phyloP scores from a whole-genome alignment of 1,139 yeast genomes.

The Yamadazyma oceani region DNA sequence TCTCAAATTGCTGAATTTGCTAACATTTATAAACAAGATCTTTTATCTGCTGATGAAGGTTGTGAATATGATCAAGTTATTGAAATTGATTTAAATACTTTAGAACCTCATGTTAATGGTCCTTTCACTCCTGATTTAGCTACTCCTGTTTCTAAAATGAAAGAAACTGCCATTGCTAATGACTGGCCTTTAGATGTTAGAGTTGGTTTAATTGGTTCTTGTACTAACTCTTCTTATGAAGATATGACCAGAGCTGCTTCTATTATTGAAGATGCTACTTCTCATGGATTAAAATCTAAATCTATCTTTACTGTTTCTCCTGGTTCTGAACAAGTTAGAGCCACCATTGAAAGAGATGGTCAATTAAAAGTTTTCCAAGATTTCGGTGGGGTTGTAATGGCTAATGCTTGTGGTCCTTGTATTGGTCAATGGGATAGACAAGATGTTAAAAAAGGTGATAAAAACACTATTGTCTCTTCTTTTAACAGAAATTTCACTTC shows the following conservation, averaged over 20 bases:
- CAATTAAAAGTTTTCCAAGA: constrained; percentile 86
- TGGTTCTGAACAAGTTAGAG: constrained; percentile 99
- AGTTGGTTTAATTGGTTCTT: constrained; percentile 97
- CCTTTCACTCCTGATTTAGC: constrained; percentile 99
- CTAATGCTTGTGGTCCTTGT: constrained; percentile 99
- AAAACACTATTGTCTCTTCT: constrained; percentile 96
- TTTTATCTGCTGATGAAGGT: constrained; percentile 89
- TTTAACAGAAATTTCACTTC: constrained; percentile 99
- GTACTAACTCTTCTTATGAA: constrained; percentile 99
- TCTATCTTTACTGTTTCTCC: constrained; percentile 93
- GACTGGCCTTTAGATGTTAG: constrained; percentile 94
- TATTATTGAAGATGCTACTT: constrained; percentile 85
- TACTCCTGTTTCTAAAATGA: constrained; percentile 92
- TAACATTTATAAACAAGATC: constrained; percentile 67
- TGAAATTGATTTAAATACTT: constrained; percentile 90
- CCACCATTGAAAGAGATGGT: constrained; percentile 97
- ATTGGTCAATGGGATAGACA: constrained; percentile 99
- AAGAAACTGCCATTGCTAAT: constrained; percentile 81
- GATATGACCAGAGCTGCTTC: constrained; percentile 98
- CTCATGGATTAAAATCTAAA: constrained; percentile 89
- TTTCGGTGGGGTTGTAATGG: constrained; percentile 93
- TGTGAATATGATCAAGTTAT: constrained; percentile 94
- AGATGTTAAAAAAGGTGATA: constrained; percentile 95
- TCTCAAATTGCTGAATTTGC: constrained; percentile 82
- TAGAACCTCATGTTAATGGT: constrained; percentile 98